Conservation (phyloP, 176 grass and related monocot genomes). For the Saccharum officinarum region DNA sequence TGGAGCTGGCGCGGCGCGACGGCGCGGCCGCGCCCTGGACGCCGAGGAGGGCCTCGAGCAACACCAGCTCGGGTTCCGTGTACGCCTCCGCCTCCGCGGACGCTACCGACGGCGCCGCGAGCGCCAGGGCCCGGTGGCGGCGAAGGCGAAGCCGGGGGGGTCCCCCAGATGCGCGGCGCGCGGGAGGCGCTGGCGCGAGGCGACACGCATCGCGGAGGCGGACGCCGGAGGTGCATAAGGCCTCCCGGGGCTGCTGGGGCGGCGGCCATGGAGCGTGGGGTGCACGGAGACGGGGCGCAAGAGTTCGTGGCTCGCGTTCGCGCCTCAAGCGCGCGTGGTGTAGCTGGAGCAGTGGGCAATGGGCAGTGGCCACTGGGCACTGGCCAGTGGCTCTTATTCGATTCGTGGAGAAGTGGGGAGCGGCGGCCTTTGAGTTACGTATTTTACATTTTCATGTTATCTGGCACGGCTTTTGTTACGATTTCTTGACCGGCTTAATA, state of each 20-base stretch:
- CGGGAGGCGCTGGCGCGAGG: not conserved
- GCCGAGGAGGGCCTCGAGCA: slow-evolving; percentile 81
- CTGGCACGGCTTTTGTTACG: no score
- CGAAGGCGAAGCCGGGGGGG: not conserved
- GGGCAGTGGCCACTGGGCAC: no score
- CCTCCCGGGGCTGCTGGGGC: not conserved
- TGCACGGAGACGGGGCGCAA: not conserved
- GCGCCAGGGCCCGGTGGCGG: slow-evolving; percentile 3
- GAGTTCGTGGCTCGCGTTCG: slow-evolving; percentile 33
- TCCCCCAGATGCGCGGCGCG: not conserved
- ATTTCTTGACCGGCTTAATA: no score
- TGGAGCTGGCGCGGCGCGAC: slow-evolving; percentile 68
- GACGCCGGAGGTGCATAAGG: not conserved
- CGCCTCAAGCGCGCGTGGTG: not conserved
- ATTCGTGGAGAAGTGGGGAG: no score
- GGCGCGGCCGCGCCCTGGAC: slow-evolving; percentile 77
- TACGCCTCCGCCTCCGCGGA: slow-evolving; percentile 28
- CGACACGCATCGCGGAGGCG: not conserved
- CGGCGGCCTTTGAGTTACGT: no score
- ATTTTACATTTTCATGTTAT: no score
- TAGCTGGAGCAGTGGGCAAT: no score
- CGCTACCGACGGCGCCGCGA: slow-evolving; percentile 21
- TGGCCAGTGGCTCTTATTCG: no score
- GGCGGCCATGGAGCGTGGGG: slow-evolving; percentile 34
- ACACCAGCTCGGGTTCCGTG: slow-evolving; percentile 52